phyloP scores from a whole-genome alignment of 345 rosid genomes.

The Turritis glabra region DNA sequence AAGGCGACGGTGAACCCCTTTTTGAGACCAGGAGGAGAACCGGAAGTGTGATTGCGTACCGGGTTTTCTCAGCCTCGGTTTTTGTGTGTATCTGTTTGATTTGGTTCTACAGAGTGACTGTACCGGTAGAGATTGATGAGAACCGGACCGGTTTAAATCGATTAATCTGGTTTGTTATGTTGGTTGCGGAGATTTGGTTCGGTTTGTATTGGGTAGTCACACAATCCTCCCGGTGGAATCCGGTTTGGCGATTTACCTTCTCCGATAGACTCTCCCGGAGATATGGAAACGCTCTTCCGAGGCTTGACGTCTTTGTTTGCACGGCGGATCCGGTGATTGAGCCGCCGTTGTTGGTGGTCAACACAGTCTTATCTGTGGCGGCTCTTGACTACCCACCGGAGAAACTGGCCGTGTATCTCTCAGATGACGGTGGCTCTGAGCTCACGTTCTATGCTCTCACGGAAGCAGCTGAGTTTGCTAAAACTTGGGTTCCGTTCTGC shows the following conservation, averaged over 20 bases:
- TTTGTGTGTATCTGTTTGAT: conserved; percentile 40
- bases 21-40: conserved; percentile 27
- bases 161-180: conserved; percentile 49
- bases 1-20: conserved; percentile 25
- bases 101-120: conserved; percentile 40
- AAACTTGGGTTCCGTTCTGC: conserved; percentile 64
- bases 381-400: conserved; percentile 62
- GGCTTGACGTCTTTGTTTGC: conserved; percentile 69
- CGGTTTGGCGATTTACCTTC: conserved; percentile 38
- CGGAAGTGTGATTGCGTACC: conserved; percentile 35
- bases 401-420: conserved; percentile 58
- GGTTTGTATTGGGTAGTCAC: conserved; percentile 53
- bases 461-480: conserved; percentile 55
- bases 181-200: conserved; percentile 47
- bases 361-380: conserved; percentile 63
- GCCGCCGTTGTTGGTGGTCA: conserved; percentile 71
- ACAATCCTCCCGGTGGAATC: conserved; percentile 54
- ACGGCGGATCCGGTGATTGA: conserved; percentile 69
- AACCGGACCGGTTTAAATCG: conserved; percentile 25
- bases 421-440: conserved; percentile 70
- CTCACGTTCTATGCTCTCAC: conserved; percentile 60
- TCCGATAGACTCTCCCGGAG: conserved; percentile 45
- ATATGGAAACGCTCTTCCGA: conserved; percentile 46
- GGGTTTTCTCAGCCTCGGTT: conserved; percentile 39
- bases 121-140: conserved; percentile 31